Percentiles rank a stretch among this genome's conserved stretches.
Conservation (phyloP, 192 early-diverging fungal species). For the Linnemannia elongata region DNA sequence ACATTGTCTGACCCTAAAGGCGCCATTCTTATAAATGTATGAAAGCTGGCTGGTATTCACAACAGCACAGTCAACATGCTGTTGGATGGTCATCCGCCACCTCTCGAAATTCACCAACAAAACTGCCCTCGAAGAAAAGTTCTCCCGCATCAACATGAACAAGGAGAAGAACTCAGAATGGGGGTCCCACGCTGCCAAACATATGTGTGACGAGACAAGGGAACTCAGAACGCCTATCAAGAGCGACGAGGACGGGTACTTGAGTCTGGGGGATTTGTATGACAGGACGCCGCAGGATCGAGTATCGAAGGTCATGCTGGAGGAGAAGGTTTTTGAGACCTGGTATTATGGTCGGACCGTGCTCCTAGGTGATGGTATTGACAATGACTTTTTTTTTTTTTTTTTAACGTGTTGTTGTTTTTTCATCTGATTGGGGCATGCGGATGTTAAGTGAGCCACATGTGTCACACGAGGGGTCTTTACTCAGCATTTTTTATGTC, state of each 20-base stretch:
- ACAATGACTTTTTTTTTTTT: neutral
- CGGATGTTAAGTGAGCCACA: too few species aligned
- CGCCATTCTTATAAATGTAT: neutral
- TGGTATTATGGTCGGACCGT: slow-evolving; percentile 6
- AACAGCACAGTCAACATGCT: slow-evolving; percentile 4
- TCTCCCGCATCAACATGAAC: neutral
- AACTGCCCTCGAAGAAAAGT: neutral
- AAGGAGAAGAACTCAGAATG: slow-evolving; percentile 20
- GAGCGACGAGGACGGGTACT: neutral
- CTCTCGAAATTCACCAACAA: neutral
- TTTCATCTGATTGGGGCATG: too few species aligned
- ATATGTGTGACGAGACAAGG: neutral
- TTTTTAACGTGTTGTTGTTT: neutral
- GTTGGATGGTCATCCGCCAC: slow-evolving; percentile 28
- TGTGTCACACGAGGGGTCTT: too few species aligned
- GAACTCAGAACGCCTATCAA: neutral
- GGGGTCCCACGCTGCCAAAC: slow-evolving; percentile 10
- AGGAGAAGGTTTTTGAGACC: slow-evolving; percentile 15
- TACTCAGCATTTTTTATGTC: too few species aligned
- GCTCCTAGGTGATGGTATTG: neutral
- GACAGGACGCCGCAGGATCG: neutral
- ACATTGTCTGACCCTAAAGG: neutral
- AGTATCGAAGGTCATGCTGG: neutral
- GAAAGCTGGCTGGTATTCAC: slow-evolving; percentile 19
- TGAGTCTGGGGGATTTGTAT: neutral